Evolutionary conservation across 129 eudicot species (phyloP).

Genomic region (Tagetes erecta): DNA sequence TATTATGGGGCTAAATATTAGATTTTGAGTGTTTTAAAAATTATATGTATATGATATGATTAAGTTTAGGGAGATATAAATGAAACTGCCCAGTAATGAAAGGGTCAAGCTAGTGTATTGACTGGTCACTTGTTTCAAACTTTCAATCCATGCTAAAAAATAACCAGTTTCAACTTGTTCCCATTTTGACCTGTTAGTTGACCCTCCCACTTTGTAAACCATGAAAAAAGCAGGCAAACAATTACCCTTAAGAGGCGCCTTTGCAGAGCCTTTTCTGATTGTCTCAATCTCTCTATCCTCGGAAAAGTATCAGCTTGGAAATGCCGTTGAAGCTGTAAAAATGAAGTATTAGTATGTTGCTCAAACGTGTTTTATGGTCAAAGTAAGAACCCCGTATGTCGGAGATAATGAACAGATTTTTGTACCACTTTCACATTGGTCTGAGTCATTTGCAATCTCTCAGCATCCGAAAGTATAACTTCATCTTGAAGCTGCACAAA

Average conservation of each 20-base stretch:
- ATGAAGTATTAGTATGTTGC: conserved; percentile 16
- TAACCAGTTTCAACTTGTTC: neutral
- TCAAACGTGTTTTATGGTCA: neutral
- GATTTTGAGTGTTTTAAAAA: neutral
- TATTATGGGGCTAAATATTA: neutral
- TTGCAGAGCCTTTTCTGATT: conserved; percentile 83
- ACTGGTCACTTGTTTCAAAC: neutral
- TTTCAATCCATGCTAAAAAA: neutral
- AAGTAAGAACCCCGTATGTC: conserved; percentile 1
- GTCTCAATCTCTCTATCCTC: conserved; percentile 86
- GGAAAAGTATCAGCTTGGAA: conserved; percentile 95
- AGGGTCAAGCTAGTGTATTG: neutral
- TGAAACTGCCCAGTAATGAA: neutral
- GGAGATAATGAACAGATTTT: conserved; percentile 13
- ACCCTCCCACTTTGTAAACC: conserved; percentile 1
- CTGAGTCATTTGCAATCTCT: conserved; percentile 84
- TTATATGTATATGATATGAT: neutral
- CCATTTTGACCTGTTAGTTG: neutral
- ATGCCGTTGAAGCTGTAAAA: conserved; percentile 91
- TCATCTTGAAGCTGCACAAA: conserved; percentile 87
- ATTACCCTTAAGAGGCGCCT: conserved; percentile 87
- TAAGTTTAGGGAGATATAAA: neutral
- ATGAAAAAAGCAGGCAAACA: conserved; percentile 11
- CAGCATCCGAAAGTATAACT: conserved; percentile 86
- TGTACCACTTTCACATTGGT: conserved; percentile 89